Evolutionary conservation across 2,329 filamentous ascomycete species (phyloP).

Genomic region (Zymoseptoria ardabiliae): DNA sequence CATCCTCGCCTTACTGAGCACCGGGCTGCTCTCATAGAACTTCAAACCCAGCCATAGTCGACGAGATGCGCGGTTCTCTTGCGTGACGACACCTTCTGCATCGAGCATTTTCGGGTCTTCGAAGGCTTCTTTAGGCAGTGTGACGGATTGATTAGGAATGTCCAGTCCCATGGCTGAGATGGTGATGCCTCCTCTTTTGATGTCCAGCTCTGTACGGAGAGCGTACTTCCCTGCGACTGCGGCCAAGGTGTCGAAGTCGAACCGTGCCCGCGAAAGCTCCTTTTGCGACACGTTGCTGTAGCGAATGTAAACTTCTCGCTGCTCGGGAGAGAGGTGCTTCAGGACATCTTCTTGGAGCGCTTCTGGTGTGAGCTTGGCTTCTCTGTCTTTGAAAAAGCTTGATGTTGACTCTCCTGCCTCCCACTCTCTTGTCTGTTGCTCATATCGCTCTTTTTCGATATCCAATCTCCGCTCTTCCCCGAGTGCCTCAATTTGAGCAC

Average conservation of each 20-base stretch:
- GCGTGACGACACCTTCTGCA: constrained; percentile 27
- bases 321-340: constrained; percentile 3
- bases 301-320: constrained; percentile 6
- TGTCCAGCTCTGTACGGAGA: constrained; percentile 17
- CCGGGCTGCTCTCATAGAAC: constrained; percentile 77
- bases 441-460: constrained; percentile 2
- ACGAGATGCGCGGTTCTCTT: constrained; percentile 60
- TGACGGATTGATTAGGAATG: constrained; percentile 23
- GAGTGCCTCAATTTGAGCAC: constrained; percentile 11
- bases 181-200: constrained; percentile 24
- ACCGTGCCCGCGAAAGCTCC: constrained; percentile 12
- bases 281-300: constrained; percentile 10
- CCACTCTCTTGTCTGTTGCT: neutral
- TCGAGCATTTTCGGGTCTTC: constrained; percentile 25
- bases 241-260: constrained; percentile 10
- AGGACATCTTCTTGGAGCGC: constrained; percentile 9
- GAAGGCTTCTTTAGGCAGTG: constrained; percentile 15
- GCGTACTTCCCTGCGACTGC: constrained; percentile 11
- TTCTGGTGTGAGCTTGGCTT: constrained; percentile 5
- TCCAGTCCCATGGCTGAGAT: constrained; percentile 26
- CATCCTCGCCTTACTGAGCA: constrained; percentile 58
- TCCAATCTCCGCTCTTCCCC: constrained; percentile 10
- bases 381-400: constrained; percentile 1
- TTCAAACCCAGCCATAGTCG: constrained; percentile 85
- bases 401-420: neutral